These are phyloP conservation scores for Umbelopsis vinacea DNA, from an alignment of 192 early-diverging fungal genomes.

Conservation along the genomic window DNA sequence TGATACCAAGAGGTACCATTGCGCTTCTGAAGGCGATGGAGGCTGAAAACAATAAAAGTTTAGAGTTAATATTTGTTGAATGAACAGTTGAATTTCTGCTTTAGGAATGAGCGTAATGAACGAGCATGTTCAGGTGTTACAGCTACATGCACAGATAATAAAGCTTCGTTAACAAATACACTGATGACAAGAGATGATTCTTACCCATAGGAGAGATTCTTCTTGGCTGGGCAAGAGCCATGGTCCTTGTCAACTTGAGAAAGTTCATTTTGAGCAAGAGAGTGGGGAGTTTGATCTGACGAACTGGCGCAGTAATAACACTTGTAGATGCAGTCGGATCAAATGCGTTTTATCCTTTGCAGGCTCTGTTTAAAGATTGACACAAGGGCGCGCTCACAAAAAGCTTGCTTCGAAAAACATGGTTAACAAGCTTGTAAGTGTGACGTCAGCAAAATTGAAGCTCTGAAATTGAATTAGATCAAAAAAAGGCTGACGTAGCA, in stretches of 20 bases:
- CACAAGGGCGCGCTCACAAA: slow-evolving; percentile 13
- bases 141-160: no score
- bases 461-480: neutral
- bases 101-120: neutral
- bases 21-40: slow-evolving; percentile 14
- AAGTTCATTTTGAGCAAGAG: slow-evolving; percentile 22
- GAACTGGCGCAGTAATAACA: slow-evolving; percentile 9
- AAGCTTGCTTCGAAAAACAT: neutral
- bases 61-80: neutral
- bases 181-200: no score
- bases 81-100: neutral
- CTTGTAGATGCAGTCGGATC: slow-evolving; percentile 18
- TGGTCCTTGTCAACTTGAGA: slow-evolving; percentile 21
- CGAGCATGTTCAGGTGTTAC: no score
- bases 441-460: slow-evolving; percentile 1
- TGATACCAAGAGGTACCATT: slow-evolving; percentile 31
- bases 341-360: slow-evolving; percentile 9
- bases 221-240: slow-evolving; percentile 20
- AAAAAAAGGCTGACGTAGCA: neutral
- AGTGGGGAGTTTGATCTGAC: slow-evolving; percentile 16
- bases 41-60: slow-evolving; percentile 14
- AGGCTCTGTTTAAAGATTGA: slow-evolving; percentile 1
- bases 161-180: no score
- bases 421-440: neutral
- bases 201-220: neutral